Conservation (phyloP, 768 basidiomycete species). For the Lyophyllum decastes region DNA sequence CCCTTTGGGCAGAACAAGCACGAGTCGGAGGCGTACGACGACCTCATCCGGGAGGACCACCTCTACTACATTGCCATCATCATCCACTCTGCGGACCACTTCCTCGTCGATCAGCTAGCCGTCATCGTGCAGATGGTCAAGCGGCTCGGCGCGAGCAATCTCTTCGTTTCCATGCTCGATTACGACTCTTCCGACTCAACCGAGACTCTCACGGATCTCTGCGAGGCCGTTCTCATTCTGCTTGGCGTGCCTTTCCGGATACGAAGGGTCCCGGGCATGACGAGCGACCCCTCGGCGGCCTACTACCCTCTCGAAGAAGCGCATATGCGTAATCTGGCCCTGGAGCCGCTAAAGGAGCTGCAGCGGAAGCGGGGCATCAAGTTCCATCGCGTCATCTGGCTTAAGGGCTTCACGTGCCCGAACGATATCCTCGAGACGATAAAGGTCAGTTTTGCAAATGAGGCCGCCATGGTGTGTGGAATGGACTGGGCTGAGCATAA, state of each 20-base stretch:
- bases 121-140: conserved; percentile 96
- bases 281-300: conserved; percentile 78
- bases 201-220: conserved; percentile 90
- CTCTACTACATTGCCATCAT: conserved; percentile 95
- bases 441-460: conserved; percentile 85
- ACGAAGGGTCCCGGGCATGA: conserved; percentile 91
- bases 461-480: conserved; percentile 98
- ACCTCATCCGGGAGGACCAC: conserved; percentile 79
- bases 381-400: conserved; percentile 93
- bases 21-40: conserved; percentile 79
- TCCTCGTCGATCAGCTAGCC: conserved; percentile 96
- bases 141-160: conserved; percentile 82
- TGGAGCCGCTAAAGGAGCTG: conserved; percentile 89
- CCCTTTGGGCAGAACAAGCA: conserved; percentile 90
- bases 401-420: conserved; percentile 98
- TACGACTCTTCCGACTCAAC: conserved; percentile 96
- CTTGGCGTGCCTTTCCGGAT: conserved; percentile 94
- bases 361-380: conserved; percentile 72
- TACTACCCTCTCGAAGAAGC: conserved; percentile 98
- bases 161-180: conserved; percentile 98
- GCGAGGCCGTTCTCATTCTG: conserved; percentile 91
- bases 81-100: conserved; percentile 98
- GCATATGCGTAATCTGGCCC: conserved; percentile 86
- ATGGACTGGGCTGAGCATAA: conserved; percentile 99
- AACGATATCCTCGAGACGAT: conserved; percentile 97